phyloP scores from a whole-genome alignment of 2,329 filamentous ascomycete genomes.

The Stemphylium beticola region DNA sequence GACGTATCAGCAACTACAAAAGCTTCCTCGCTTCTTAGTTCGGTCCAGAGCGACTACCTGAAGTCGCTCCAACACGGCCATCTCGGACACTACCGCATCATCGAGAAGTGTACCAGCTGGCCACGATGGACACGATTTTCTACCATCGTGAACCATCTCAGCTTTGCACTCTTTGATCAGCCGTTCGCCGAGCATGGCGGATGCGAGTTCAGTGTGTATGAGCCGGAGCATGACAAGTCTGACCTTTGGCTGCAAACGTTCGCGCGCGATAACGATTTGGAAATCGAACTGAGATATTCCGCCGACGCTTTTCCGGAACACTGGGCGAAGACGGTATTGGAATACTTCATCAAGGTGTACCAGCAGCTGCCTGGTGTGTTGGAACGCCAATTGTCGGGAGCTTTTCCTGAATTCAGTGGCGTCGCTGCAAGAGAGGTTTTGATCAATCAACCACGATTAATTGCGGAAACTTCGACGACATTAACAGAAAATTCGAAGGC shows the following conservation, averaged over 20 bases:
- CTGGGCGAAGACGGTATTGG: neutral
- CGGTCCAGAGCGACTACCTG: constrained; percentile 1
- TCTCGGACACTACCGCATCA: constrained; percentile 5
- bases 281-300: constrained; percentile 7
- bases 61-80: constrained; percentile 5
- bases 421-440: neutral
- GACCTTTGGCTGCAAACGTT: constrained; percentile 7
- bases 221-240: constrained; percentile 9
- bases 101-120: constrained; percentile 8
- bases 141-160: constrained; percentile 6
- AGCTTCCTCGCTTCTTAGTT: constrained; percentile 6
- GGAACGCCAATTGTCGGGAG: neutral
- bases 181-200: neutral
- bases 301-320: neutral
- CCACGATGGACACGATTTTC: constrained; percentile 10
- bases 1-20: neutral
- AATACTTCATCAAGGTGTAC: neutral
- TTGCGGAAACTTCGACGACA: neutral
- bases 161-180: constrained; percentile 1
- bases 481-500: neutral
- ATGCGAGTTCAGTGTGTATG: constrained; percentile 1
- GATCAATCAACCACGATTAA: neutral
- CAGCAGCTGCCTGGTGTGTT: neutral
- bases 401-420: neutral
- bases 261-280: neutral